phyloP scores from a whole-genome alignment of 2,329 filamentous ascomycete species.

The Exserohilum rostratum region DNA sequence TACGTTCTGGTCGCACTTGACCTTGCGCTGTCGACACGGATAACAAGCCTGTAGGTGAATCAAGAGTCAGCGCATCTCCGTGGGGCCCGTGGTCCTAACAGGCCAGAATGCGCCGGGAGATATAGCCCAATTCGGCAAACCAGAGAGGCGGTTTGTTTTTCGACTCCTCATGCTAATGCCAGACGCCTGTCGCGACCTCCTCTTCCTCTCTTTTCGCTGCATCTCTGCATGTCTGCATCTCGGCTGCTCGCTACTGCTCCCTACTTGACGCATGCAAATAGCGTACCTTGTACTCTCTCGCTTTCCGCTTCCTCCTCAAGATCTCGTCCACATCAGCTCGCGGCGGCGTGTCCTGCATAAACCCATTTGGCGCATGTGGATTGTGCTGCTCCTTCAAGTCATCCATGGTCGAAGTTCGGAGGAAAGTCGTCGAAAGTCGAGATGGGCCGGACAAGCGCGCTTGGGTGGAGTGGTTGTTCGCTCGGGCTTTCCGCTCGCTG shows the following conservation, averaged over 20 bases:
- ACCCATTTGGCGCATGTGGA: slow-evolving; percentile 27
- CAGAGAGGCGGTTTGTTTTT: slow-evolving; percentile 6
- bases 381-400: slow-evolving; percentile 34
- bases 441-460: slow-evolving; percentile 25
- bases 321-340: slow-evolving; percentile 58
- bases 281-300: slow-evolving; percentile 57
- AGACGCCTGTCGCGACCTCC: background rate
- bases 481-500: slow-evolving; percentile 18
- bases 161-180: background rate
- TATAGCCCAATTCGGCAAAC: slow-evolving; percentile 24
- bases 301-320: slow-evolving; percentile 57
- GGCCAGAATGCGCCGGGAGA: slow-evolving; percentile 18
- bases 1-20: slow-evolving; percentile 55
- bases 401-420: slow-evolving; percentile 38
- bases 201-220: background rate
- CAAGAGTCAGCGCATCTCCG: slow-evolving; percentile 26
- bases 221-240: too few species aligned
- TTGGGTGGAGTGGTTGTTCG: slow-evolving; percentile 18
- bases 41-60: slow-evolving; percentile 51
- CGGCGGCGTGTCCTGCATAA: slow-evolving; percentile 47
- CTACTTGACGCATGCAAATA: slow-evolving; percentile 4
- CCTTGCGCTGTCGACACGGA: slow-evolving; percentile 55
- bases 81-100: slow-evolving; percentile 18
- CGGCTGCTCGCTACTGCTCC: background rate
- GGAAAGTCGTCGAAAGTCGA: slow-evolving; percentile 20